Conservation (phyloP, 2,329 filamentous ascomycete genomes). For the Fusarium albidum region DNA sequence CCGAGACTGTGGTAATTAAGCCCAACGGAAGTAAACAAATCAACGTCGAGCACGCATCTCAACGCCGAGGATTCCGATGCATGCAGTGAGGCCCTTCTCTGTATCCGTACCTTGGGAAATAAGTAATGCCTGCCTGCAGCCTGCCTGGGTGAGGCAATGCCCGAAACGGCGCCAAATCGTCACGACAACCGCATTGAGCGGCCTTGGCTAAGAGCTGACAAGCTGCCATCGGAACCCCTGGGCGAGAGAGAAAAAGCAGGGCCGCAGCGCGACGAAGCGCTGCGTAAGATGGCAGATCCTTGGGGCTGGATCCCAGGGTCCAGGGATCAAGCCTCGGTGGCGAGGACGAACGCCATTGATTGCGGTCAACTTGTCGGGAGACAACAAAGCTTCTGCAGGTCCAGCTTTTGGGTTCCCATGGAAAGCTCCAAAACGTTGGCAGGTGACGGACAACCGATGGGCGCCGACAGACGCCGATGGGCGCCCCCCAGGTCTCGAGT, state of each 20-base stretch:
- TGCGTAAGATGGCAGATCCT: conserved; percentile 37
- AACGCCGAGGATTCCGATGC: neutral
- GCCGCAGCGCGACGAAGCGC: conserved; percentile 18
- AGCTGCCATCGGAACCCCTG: neutral
- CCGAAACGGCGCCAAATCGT: conserved; percentile 39
- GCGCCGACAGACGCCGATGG: too few relatives aligned
- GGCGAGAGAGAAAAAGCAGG: neutral
- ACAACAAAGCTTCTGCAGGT: conserved; percentile 29
- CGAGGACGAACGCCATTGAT: conserved; percentile 13
- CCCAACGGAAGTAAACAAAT: conserved; percentile 5
- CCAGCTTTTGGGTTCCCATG: conserved; percentile 9
- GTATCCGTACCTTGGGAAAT: neutral
- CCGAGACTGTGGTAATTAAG: conserved; percentile 18
- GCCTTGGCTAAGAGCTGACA: conserved; percentile 30
- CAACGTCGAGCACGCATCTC: neutral
- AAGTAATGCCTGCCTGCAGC: too few relatives aligned
- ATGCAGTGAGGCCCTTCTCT: neutral
- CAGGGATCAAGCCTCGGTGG: conserved; percentile 28
- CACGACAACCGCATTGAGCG: conserved; percentile 40
- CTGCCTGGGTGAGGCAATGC: conserved; percentile 8
- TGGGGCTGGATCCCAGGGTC: conserved; percentile 6
- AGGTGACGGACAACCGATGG: too few relatives aligned
- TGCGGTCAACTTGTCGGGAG: neutral
- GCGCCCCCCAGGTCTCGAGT: neutral
- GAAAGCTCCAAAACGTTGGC: neutral